Percentiles rank a stretch among this genome's conserved stretches.
Evolutionary conservation across 768 basidiomycete genomes (phyloP).

Genomic region (Russula virescens): DNA sequence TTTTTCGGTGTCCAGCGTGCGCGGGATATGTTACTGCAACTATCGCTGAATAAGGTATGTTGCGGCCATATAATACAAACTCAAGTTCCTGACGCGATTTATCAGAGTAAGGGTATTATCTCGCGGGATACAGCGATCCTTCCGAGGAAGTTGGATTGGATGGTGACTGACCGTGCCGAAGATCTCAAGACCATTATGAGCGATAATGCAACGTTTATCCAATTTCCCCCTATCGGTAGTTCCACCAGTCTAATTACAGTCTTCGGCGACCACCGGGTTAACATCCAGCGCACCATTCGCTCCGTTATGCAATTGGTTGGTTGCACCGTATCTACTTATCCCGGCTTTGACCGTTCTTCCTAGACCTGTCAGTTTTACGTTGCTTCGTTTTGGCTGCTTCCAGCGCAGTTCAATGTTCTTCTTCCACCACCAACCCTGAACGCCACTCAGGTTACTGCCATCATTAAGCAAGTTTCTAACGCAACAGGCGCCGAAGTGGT

Average conservation of each 20-base stretch:
- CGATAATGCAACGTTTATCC: slow-evolving; percentile 94
- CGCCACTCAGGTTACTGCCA: slow-evolving; percentile 71
- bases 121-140: slow-evolving; percentile 91
- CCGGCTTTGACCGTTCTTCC: slow-evolving; percentile 25
- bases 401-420: slow-evolving; percentile 88
- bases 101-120: slow-evolving; percentile 80
- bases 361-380: slow-evolving; percentile 95
- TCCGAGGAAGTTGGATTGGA: slow-evolving; percentile 97
- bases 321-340: slow-evolving; percentile 20
- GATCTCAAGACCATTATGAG: slow-evolving; percentile 90
- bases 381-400: slow-evolving; percentile 95
- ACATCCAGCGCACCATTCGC: slow-evolving; percentile 89
- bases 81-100: background rate
- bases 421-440: slow-evolving; percentile 79
- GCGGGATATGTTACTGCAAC: slow-evolving; percentile 88
- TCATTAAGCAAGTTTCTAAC: slow-evolving; percentile 83
- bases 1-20: slow-evolving; percentile 95
- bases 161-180: slow-evolving; percentile 93
- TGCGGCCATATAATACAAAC: background rate
- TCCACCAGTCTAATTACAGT: slow-evolving; percentile 91
- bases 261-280: slow-evolving; percentile 89
- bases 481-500: slow-evolving; percentile 90
- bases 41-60: slow-evolving; percentile 78
- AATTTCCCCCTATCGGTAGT: slow-evolving; percentile 88
- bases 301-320: slow-evolving; percentile 92